Percentiles rank a stretch among this genome's conserved stretches.
phyloP scores from a whole-genome alignment of 805 yeast species.

The Candida ficus region DNA sequence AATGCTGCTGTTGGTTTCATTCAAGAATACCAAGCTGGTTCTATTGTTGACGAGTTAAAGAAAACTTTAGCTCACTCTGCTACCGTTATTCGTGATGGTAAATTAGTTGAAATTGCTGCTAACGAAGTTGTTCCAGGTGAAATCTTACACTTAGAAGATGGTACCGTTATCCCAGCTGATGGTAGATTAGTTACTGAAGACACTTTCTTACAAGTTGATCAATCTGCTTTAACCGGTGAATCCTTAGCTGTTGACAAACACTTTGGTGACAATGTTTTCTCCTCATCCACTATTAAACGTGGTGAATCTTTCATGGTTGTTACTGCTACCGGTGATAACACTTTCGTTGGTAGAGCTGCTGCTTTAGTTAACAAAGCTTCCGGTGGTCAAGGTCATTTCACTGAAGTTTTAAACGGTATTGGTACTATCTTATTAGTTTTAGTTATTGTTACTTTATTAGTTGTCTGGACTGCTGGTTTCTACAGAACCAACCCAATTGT shows the following conservation, averaged over 20 bases:
- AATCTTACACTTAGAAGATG: slow-evolving; percentile 86
- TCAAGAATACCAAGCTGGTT: slow-evolving; percentile 98
- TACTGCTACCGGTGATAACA: slow-evolving; percentile 92
- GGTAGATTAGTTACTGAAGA: slow-evolving; percentile 86
- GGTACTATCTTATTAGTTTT: slow-evolving; percentile 88
- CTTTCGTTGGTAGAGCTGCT: slow-evolving; percentile 97
- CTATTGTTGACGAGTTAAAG: slow-evolving; percentile 94
- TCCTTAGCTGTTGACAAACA: slow-evolving; percentile 92
- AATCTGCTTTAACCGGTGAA: slow-evolving; percentile 97
- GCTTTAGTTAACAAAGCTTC: slow-evolving; percentile 92
- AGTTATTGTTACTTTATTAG: slow-evolving; percentile 79
- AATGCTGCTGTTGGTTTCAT: slow-evolving; percentile 94
- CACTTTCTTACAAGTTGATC: slow-evolving; percentile 85
- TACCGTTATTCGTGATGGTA: slow-evolving; percentile 78
- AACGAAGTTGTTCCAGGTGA: slow-evolving; percentile 94
- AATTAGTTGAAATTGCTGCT: slow-evolving; percentile 68
- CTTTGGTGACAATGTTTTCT: slow-evolving; percentile 80
- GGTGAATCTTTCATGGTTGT: slow-evolving; percentile 95
- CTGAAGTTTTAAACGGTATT: slow-evolving; percentile 96
- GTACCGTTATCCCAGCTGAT: slow-evolving; percentile 89
- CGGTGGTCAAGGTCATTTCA: slow-evolving; percentile 92
- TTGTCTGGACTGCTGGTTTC: slow-evolving; percentile 92
- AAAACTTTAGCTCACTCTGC: slow-evolving; percentile 92
- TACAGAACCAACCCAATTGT: slow-evolving; percentile 88
- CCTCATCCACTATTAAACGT: slow-evolving; percentile 91